phyloP scores from a whole-genome alignment of 2,329 filamentous ascomycete species.

The Pseudohalonectria lignicola region DNA sequence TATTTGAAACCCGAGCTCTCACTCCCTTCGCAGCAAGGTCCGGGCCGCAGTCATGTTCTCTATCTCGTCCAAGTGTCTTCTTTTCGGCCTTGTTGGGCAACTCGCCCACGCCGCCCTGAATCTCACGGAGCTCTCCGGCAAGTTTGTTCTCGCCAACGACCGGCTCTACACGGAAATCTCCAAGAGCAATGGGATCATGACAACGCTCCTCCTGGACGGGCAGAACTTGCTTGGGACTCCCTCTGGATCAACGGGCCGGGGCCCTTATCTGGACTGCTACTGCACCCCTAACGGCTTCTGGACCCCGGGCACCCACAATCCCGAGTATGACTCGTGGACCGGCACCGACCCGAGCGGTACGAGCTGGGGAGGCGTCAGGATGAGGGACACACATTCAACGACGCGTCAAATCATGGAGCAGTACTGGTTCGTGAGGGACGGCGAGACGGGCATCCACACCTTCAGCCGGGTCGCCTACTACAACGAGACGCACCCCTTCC shows the following conservation, averaged over 20 bases:
- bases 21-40: no score
- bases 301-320: conserved; percentile 38
- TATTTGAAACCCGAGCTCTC: no score
- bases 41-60: no score
- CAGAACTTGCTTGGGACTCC: conserved; percentile 7
- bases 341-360: conserved; percentile 37
- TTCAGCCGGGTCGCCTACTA: conserved; percentile 50
- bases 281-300: conserved; percentile 48
- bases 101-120: conserved; percentile 6
- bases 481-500: conserved; percentile 42
- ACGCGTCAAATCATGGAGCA: conserved; percentile 51
- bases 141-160: conserved; percentile 15
- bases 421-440: conserved; percentile 53
- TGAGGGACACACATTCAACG: conserved; percentile 45
- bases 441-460: conserved; percentile 9
- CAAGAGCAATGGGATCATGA: conserved; percentile 16
- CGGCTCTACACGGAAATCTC: conserved; percentile 14
- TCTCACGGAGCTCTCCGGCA: conserved; percentile 13
- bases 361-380: conserved; percentile 44
- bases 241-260: neutral
- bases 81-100: neutral
- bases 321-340: conserved; percentile 37
- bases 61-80: no score
- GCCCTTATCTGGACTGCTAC: conserved; percentile 42
- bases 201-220: conserved; percentile 14